Base-by-base conservation (phyloP, 2,329 filamentous ascomycete species). In the Ceratocystis ficicola region DNA sequence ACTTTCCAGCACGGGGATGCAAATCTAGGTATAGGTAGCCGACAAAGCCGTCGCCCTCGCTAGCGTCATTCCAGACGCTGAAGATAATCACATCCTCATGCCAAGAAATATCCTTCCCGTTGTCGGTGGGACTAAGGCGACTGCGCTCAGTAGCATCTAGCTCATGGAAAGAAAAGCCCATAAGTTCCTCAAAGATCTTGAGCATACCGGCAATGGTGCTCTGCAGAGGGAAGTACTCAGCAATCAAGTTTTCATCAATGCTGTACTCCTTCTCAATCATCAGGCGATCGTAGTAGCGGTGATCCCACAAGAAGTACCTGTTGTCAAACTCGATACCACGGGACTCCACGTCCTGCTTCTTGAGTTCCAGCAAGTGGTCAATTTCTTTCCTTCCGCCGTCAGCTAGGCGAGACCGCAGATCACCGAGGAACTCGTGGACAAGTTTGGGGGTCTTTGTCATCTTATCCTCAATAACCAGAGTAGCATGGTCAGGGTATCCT, bases 1-100 rank as follows among this genome's bases (percentile, higher is more conserved):
- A 93, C 75, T 94, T 94, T 74, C 90, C 89, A 70, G 85, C 84
- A 46, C 89, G 83, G 1, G 89, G 89, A 74, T 90, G 87, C 22
- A 93, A 80, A 74, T 94, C 89, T 15, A 94, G 82, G 74, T 93
- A 93, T 30, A 94, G 80, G 73, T 93, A 94, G 50, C 89, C 89
- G 5, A 89, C 86, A 71, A 94, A 94, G 44, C 79, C 83, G 62
- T 81, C 79, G 17, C 88, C 89, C 70, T 88, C 85, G 1, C 79
- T 80, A 68, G 84, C 82, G 69, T 92, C 87, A 71, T 94, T 83
- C 88, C 89, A 93, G 6, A 94, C 89, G 62, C 85, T 87, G 77
- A 90, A 93, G 66, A 93, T 75, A 68, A 88, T 85, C n/a, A 92
- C 88, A 71, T 93, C 89, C 69, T 88, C 83, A 71, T 94, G 89